phyloP scores from a whole-genome alignment of 116 monocot genomes.

The Posidonia oceanica region DNA sequence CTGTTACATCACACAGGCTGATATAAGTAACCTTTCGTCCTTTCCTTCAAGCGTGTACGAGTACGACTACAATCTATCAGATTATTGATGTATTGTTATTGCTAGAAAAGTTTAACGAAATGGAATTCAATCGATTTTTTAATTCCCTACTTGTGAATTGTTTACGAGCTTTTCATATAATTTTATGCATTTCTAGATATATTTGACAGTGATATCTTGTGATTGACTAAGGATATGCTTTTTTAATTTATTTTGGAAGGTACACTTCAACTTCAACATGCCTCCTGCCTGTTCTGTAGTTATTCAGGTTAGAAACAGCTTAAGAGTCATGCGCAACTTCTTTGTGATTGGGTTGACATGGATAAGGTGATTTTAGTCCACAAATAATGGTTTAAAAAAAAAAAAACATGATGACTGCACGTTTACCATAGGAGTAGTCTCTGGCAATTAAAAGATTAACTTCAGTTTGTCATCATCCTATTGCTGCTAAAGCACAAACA shows the following conservation, averaged over 20 bases:
- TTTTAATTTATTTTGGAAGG: conserved; percentile 29
- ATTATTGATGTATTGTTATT: background rate
- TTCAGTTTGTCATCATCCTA: no score
- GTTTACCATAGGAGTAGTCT: no score
- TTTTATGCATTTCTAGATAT: background rate
- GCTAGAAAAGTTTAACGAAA: background rate
- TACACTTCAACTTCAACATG: conserved; percentile 55
- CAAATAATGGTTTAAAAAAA: no score
- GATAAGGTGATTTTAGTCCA: background rate
- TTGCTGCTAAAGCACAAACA: no score
- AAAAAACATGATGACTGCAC: no score
- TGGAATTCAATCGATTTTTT: no score
- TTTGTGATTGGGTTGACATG: background rate
- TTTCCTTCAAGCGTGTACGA: background rate
- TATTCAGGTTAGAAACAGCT: background rate
- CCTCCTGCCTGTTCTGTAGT: conserved; percentile 14
- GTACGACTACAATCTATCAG: background rate
- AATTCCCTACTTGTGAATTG: no score
- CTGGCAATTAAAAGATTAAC: no score
- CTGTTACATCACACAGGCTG: no score
- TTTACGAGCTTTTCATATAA: no score
- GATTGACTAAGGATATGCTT: background rate
- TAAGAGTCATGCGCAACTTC: no score
- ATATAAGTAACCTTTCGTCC: no score
- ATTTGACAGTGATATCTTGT: background rate